Percentiles rank a stretch among this genome's conserved stretches.
phyloP scores from a whole-genome alignment of 352 stramenopile genomes.

The Globisporangium splendens region DNA sequence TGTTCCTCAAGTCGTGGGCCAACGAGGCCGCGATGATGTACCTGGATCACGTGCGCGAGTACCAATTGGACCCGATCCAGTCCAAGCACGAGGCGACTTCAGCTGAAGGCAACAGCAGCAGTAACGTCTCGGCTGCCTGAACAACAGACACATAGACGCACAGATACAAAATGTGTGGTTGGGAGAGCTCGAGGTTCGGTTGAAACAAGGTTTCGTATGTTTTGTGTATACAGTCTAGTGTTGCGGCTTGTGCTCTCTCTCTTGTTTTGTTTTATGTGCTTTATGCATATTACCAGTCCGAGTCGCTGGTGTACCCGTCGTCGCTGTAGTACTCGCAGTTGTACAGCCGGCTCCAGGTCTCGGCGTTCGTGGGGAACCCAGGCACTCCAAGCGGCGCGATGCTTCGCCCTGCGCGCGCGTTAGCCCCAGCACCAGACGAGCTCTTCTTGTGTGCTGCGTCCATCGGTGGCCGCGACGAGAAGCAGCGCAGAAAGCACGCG shows the following conservation, averaged over 20 bases:
- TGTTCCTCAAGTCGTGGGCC: constrained; percentile 65
- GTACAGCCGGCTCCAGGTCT: constrained; percentile 39
- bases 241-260: background rate
- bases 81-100: background rate
- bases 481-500: constrained; percentile 32
- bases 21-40: constrained; percentile 58
- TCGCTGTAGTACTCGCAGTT: constrained; percentile 56
- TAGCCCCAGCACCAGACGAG: background rate
- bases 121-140: background rate
- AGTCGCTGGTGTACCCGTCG: constrained; percentile 33
- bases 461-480: constrained; percentile 5
- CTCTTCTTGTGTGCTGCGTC: background rate
- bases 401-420: constrained; percentile 2
- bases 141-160: too few species aligned
- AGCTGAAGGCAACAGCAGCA: too few species aligned
- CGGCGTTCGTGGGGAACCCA: constrained; percentile 34
- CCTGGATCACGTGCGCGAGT: constrained; percentile 54
- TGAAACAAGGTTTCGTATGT: background rate
- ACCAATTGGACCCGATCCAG: constrained; percentile 6
- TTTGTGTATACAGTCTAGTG: constrained; percentile 1
- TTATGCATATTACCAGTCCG: constrained; percentile 15
- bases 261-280: too few species aligned
- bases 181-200: background rate
- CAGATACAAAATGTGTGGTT: too few species aligned
- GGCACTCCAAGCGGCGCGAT: constrained; percentile 40